A percentile compares a stretch with the other conserved stretches of the same genome.
Conservation (phyloP, 1,139 yeast species). For the Zygosaccharomyces sapae region DNA sequence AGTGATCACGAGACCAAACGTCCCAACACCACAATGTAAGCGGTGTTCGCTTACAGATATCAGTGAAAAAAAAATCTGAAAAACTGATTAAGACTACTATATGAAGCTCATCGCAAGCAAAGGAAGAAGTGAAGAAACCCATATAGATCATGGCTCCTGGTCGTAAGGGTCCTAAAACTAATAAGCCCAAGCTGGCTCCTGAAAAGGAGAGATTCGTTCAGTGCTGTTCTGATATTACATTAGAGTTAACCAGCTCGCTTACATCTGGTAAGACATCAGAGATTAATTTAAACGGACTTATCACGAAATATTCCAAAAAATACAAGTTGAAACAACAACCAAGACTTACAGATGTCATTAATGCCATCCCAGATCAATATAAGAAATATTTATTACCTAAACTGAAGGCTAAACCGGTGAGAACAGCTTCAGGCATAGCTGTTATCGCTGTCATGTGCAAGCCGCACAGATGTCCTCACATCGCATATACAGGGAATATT, state of each 20-base stretch:
- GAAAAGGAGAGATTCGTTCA: conserved; percentile 91
- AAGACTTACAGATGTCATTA: conserved; percentile 86
- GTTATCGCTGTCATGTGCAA: conserved; percentile 99
- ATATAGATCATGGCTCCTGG: conserved; percentile 27
- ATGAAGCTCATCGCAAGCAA: conserved; percentile 4
- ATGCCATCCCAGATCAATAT: conserved; percentile 94
- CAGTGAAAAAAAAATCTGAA: conserved; percentile 1
- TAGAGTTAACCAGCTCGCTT: conserved; percentile 78
- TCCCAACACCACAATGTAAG: conserved; percentile 4
- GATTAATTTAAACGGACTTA: conserved; percentile 84
- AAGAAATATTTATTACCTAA: conserved; percentile 88
- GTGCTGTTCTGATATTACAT: conserved; percentile 88
- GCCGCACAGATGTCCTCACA: conserved; percentile 98
- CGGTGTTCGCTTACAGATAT: neutral
- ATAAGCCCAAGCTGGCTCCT: conserved; percentile 62
- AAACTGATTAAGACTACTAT: no score
- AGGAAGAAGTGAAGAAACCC: neutral
- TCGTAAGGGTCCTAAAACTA: conserved; percentile 38
- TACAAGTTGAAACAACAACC: conserved; percentile 92
- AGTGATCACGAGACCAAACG: neutral
- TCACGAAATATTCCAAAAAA: conserved; percentile 80
- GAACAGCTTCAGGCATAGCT: conserved; percentile 98
- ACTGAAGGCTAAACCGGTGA: conserved; percentile 93
- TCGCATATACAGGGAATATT: conserved; percentile 96
- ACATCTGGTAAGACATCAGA: conserved; percentile 57